Base-by-base conservation (phyloP, 2,329 filamentous ascomycete genomes). In the Penicillium rolfsii region DNA sequence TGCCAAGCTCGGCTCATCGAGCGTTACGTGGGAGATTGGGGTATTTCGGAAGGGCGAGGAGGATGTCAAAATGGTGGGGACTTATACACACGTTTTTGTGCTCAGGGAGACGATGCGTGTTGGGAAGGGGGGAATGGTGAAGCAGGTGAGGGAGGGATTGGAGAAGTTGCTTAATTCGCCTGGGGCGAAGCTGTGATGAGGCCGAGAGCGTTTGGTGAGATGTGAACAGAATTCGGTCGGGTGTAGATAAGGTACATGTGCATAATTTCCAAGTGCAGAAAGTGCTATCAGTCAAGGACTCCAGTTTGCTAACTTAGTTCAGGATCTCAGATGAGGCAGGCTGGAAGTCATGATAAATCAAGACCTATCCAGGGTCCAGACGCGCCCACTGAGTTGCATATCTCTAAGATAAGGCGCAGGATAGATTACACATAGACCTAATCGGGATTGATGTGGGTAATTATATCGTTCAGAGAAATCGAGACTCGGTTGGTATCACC, bases 51-150 rank as follows among this genome's bases (percentile, higher is more conserved):
- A 85, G 61, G 91, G 89, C 0, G 80, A 88, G 2, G 87, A 91
- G 1, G 80, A 84, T 22, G 91, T 95, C 9, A 91, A 90, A 73
- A 91, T 92, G 11, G 92, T 97, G 0, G 93, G 93, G 1, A 89
- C 90, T 68, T 93, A 95, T 72, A 84, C 92, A 14, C 93, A 97
- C 74, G 91, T 97, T 11, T 96, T 94, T 79, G 90, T 96, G n/a
- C 87, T 93, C 61, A 84, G 91, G 55, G 83, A 83, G 40, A 89
- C 85, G 16, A 87, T 89, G 66, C 85, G 87, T 62, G 91, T 91
- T n/a, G 84, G 82, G 26, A 76, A 80, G 26, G 91, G 89, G 30
- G 83, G 77, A 16, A 79, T 80, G 77, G 73, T 75, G 61, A 67
- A 60, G 52, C 62, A 60, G 48, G 72, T 79, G 54, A 65, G 86